Evolutionary conservation across 805 yeast genomes (phyloP).

Genomic region (Vanderwaltozyma yarrowii): DNA sequence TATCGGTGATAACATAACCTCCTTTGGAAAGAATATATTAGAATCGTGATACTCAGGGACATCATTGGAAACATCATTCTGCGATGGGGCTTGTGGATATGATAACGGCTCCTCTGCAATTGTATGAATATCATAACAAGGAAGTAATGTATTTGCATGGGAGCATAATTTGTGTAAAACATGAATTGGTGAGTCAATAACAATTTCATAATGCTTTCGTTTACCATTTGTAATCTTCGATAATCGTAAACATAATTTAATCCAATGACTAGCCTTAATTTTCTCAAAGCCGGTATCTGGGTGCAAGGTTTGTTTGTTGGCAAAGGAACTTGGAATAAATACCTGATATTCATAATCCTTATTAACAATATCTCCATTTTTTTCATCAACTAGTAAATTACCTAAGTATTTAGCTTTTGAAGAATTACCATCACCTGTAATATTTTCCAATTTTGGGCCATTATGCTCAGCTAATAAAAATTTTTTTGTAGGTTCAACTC

Average conservation of each 20-base stretch:
- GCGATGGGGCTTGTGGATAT: background rate
- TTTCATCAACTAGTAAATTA: constrained; percentile 33
- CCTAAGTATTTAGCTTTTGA: constrained; percentile 34
- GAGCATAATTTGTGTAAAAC: constrained; percentile 67
- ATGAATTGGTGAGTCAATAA: constrained; percentile 91
- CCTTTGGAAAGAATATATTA: constrained; percentile 33
- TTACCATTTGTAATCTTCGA: constrained; percentile 58
- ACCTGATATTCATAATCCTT: constrained; percentile 79
- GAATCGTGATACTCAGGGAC: constrained; percentile 24
- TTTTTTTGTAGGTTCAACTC: constrained; percentile 84
- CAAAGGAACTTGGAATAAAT: constrained; percentile 65
- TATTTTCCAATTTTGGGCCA: constrained; percentile 37
- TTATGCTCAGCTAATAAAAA: constrained; percentile 71
- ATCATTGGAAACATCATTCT: background rate
- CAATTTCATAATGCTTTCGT: constrained; percentile 86
- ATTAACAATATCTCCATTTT: constrained; percentile 50
- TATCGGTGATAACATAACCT: constrained; percentile 36
- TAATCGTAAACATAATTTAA: constrained; percentile 75
- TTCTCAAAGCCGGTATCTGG: constrained; percentile 77
- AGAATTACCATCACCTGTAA: constrained; percentile 24
- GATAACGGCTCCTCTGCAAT: background rate
- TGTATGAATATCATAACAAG: constrained; percentile 46
- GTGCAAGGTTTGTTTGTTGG: constrained; percentile 49
- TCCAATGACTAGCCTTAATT: constrained; percentile 92
- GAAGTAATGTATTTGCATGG: constrained; percentile 68